These are phyloP conservation scores for Boletus sp. DNA, from an alignment of 768 basidiomycete species.

Conservation along the genomic window DNA sequence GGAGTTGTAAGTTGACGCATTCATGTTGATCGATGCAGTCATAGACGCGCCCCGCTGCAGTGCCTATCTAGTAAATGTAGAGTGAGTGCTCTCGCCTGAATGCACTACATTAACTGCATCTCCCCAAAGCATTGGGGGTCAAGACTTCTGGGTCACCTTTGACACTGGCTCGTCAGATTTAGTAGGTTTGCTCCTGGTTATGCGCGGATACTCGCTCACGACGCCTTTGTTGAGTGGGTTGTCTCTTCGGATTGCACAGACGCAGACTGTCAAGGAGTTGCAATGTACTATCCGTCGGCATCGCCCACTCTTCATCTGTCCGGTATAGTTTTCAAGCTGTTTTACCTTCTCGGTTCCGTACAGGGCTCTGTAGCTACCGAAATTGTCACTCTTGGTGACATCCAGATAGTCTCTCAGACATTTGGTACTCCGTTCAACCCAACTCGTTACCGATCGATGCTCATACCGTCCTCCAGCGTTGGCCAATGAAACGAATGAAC, in stretches of 20 bases:
- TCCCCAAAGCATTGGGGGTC: constrained; percentile 38
- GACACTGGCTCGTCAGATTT: constrained; percentile 61
- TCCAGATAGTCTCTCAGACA: constrained; percentile 44
- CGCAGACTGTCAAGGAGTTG: constrained; percentile 44
- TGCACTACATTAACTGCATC: background rate
- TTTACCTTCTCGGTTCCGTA: constrained; percentile 53
- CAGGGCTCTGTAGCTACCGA: constrained; percentile 51
- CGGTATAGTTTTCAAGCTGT: constrained; percentile 38
- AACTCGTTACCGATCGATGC: background rate
- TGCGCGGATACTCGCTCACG: constrained; percentile 2
- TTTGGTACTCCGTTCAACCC: constrained; percentile 36
- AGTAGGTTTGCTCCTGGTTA: constrained; percentile 26
- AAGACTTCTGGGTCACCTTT: constrained; percentile 43
- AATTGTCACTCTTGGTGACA: constrained; percentile 42
- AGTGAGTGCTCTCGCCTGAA: constrained; percentile 21
- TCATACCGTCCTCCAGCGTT: constrained; percentile 34
- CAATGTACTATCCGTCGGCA: constrained; percentile 36
- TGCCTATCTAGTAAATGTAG: constrained; percentile 39
- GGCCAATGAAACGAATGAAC: constrained; percentile 40
- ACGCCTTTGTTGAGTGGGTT: constrained; percentile 42
- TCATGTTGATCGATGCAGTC: background rate
- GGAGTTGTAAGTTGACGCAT: constrained; percentile 30
- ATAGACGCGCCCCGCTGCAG: constrained; percentile 18
- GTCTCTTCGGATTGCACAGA: constrained; percentile 43
- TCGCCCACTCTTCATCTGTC: constrained; percentile 33